phyloP scores from a whole-genome alignment of 345 rosid genomes.

The Linum lewisii region DNA sequence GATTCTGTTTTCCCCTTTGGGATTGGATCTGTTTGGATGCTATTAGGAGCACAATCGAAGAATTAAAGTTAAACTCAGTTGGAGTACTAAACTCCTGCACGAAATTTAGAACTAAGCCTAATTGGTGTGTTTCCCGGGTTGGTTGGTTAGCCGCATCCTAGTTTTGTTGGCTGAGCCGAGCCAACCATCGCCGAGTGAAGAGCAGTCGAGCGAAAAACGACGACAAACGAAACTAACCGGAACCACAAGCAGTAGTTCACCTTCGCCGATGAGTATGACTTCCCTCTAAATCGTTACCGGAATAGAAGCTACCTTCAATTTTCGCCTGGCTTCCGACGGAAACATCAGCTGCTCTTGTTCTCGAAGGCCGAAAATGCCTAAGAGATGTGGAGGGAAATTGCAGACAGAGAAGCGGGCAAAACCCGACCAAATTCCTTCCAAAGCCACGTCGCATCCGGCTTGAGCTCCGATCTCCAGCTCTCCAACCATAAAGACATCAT shows the following conservation, averaged over 20 bases:
- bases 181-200: background rate
- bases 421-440: constrained; percentile 49
- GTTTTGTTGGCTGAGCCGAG: background rate
- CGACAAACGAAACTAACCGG: background rate
- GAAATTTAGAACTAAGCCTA: too few relatives aligned
- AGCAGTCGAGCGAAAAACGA: background rate
- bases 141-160: too few relatives aligned
- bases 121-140: too few relatives aligned
- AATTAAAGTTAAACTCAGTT: background rate
- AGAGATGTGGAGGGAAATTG: constrained; percentile 85
- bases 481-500: constrained; percentile 71
- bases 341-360: background rate
- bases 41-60: constrained; percentile 5
- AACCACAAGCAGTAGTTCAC: background rate
- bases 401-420: constrained; percentile 78
- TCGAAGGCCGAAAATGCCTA: constrained; percentile 47
- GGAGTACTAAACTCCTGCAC: too few relatives aligned
- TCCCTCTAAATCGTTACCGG: background rate
- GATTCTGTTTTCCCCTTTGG: constrained; percentile 3
- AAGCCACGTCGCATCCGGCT: constrained; percentile 48
- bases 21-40: constrained; percentile 36
- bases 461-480: constrained; percentile 51
- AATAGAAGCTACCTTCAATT: background rate
- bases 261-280: background rate
- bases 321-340: background rate